These are phyloP conservation scores for Pestalotiopsis sp. DNA, from an alignment of 2,329 filamentous ascomycete genomes.

Conservation along the genomic window DNA sequence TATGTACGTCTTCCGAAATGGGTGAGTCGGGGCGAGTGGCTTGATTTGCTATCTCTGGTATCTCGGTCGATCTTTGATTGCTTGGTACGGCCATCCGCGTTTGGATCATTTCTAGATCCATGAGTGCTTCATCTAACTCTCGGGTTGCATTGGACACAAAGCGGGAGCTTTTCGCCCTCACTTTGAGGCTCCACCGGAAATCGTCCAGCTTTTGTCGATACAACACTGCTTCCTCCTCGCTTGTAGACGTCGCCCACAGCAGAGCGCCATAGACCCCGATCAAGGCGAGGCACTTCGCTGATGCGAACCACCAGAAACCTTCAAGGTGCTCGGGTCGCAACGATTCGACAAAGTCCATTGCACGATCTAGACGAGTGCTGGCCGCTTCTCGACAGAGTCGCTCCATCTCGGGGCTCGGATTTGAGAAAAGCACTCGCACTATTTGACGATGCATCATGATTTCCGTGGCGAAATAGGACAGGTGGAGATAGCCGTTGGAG, in stretches of 20 bases:
- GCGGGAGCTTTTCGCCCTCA: too few relatives aligned
- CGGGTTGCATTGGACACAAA: too few relatives aligned
- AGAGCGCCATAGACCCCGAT: not conserved
- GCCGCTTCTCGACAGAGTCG: conserved; percentile 35
- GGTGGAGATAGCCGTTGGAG: conserved; percentile 47
- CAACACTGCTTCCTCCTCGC: not conserved
- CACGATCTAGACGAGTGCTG: conserved; percentile 33
- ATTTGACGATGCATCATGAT: conserved; percentile 54
- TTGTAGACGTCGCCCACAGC: not conserved
- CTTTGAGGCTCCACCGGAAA: too few relatives aligned
- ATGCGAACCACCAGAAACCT: not conserved
- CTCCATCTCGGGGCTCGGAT: conserved; percentile 30
- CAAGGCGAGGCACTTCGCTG: not conserved
- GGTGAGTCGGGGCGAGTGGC: too few relatives aligned
- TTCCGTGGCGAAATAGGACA: conserved; percentile 54
- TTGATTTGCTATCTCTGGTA: too few relatives aligned
- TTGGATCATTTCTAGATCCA: too few relatives aligned
- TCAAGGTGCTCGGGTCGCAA: not conserved
- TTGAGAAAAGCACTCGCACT: conserved; percentile 43
- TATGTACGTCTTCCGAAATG: too few relatives aligned
- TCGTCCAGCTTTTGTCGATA: not conserved
- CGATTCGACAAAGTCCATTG: not conserved
- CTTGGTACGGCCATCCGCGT: too few relatives aligned
- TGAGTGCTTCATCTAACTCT: too few relatives aligned
- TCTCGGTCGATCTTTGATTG: too few relatives aligned